Evolutionary conservation across 2,329 filamentous ascomycete species (phyloP), one percentile per base, ranked within the genome.

Genomic region (Ilyonectria sp.): DNA sequence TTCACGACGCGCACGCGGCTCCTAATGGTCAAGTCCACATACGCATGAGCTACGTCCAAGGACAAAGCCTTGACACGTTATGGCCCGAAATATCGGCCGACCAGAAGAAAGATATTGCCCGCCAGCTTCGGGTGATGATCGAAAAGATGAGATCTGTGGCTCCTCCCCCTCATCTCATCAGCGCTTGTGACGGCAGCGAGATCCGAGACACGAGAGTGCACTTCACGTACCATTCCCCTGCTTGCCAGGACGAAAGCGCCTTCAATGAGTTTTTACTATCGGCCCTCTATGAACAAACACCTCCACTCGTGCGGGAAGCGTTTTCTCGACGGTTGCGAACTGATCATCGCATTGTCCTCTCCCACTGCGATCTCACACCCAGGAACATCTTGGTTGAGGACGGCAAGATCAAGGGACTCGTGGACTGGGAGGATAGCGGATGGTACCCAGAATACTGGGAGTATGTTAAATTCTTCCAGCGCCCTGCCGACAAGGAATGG

Each of bases 351-450:
- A 73, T 81, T 35, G 79, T 84, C 1, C 84, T 89, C 65, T 85
- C 85, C 2, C 86, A 89, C 76, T 82, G 82, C 3, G 86, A 89
- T 72, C 77, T 89, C 11, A 79, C 77, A 10, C 80, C 79, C 3
- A 69, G 82, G 3, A 87, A 87, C 60, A 84, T 87, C 33, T 65
- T 87, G 4, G 76, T 81, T 2, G 67, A 75, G 2, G 81, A 79
- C 3, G 81, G 80, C 17, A 74, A 79, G 8, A 76, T 85, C 17
- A 76, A 77, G 47, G 84, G 79, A 3, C 79, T 86, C 26, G 63
- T 86, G 26, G 85, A 86, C 69, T 86, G 84, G 84, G 84, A 86
- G 69, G 77, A 79, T 33, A 77, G 81, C 23, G 84, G 83, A 1
- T 86, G 82, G 83, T 86, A 83, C 71, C 84, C 83, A 2, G 74